Evolutionary conservation across 202 grass and related monocot genomes (phyloP).

Genomic region (Setaria viridis): DNA sequence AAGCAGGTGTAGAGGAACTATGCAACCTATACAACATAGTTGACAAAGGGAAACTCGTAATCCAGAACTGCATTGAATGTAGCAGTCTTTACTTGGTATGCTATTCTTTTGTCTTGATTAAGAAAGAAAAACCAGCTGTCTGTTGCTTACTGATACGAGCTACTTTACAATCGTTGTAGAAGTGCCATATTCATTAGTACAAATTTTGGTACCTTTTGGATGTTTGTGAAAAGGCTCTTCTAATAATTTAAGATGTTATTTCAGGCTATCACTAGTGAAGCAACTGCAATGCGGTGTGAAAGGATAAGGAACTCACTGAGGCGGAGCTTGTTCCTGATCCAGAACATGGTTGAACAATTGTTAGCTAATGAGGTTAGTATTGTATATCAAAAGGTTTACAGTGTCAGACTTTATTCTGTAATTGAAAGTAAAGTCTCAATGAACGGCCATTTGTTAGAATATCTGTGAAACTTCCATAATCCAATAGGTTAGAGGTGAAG

Average conservation of each 20-base stretch:
- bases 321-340: slow-evolving; percentile 77
- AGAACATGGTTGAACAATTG: slow-evolving; percentile 75
- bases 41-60: slow-evolving; percentile 83
- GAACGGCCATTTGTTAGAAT: neutral
- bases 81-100: slow-evolving; percentile 97
- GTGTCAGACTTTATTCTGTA: neutral
- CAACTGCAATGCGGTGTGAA: slow-evolving; percentile 71
- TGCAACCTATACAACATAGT: slow-evolving; percentile 80
- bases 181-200: neutral
- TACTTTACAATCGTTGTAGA: neutral
- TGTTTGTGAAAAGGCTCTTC: neutral
- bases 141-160: neutral
- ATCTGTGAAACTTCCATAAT: neutral
- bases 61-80: slow-evolving; percentile 67
- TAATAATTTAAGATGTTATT: neutral
- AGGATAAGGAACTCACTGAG: slow-evolving; percentile 70
- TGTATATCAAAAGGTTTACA: neutral
- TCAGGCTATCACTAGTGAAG: slow-evolving; percentile 84
- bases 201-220: neutral
- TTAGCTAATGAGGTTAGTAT: slow-evolving; percentile 29
- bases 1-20: slow-evolving; percentile 79
- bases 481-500: neutral
- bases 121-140: neutral
- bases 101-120: slow-evolving; percentile 19
- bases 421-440: neutral